These are phyloP conservation scores for bread wheat (Triticum aestivum) DNA, from an alignment of 176 grass and related monocot species.

Conservation along the genomic window DNA sequence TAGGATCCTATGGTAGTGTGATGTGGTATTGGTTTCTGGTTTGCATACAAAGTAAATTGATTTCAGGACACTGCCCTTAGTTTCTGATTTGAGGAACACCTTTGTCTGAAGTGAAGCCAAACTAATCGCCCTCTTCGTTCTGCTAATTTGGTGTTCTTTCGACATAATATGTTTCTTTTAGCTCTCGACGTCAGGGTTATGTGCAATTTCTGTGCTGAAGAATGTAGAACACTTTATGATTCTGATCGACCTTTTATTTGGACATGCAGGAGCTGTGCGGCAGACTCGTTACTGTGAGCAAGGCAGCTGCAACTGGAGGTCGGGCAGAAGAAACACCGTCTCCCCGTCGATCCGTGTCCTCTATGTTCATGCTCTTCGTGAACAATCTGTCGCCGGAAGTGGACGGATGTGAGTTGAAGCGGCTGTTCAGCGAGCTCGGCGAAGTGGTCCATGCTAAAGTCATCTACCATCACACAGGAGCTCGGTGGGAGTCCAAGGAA, in stretches of 20 bases:
- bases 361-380: constrained; percentile 57
- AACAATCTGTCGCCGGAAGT: constrained; percentile 70
- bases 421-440: constrained; percentile 70
- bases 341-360: neutral
- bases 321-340: neutral
- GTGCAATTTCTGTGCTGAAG: neutral
- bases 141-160: neutral
- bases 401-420: constrained; percentile 42
- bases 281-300: constrained; percentile 51
- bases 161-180: neutral
- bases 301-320: neutral
- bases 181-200: neutral
- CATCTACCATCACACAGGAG: constrained; percentile 26
- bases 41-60: neutral
- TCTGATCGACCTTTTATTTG: constrained; percentile 9
- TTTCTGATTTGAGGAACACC: neutral
- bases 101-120: neutral
- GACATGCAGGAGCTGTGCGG: constrained; percentile 55
- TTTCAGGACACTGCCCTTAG: neutral
- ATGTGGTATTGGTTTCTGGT: neutral
- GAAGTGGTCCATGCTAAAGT: constrained; percentile 74
- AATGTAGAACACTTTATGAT: neutral
- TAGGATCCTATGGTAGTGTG: neutral
- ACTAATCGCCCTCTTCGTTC: neutral
- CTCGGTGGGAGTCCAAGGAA: constrained; percentile 18